Percentiles rank a stretch among this genome's conserved stretches.
Conservation (phyloP, 495 filamentous ascomycete species). For the Clavariopsis aquatica region DNA sequence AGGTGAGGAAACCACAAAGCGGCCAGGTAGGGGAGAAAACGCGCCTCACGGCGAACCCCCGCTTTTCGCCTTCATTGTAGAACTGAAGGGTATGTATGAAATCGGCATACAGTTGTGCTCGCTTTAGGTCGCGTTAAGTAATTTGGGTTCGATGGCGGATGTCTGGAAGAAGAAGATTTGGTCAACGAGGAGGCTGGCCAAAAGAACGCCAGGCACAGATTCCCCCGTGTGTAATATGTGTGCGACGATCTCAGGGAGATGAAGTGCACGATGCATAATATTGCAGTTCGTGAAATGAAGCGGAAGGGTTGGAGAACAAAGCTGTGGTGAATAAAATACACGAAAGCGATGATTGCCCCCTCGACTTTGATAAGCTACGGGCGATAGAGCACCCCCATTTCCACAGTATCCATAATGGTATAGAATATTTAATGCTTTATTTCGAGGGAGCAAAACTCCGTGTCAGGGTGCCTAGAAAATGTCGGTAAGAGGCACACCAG, state of each 20-base stretch:
- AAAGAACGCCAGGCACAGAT: neutral
- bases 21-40: neutral
- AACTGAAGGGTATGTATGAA: neutral
- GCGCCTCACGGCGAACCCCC: neutral
- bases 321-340: neutral
- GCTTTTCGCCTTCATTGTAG: neutral
- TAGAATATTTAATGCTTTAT: too few species aligned
- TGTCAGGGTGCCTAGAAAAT: too few species aligned
- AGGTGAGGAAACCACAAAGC: neutral
- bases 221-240: neutral
- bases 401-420: too few species aligned
- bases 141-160: neutral
- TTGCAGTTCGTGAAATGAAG: neutral
- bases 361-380: too few species aligned
- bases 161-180: neutral
- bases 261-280: neutral
- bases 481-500: too few species aligned
- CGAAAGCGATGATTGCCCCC: too few species aligned
- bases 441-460: too few species aligned
- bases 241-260: neutral
- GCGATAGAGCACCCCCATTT: too few species aligned
- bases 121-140: neutral
- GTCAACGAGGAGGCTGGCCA: neutral
- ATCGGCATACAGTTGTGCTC: neutral
- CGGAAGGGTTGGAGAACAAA: neutral